Evolutionary conservation across 2,329 filamentous ascomycete species (phyloP).

Genomic region (Trichoderma aggressivum): DNA sequence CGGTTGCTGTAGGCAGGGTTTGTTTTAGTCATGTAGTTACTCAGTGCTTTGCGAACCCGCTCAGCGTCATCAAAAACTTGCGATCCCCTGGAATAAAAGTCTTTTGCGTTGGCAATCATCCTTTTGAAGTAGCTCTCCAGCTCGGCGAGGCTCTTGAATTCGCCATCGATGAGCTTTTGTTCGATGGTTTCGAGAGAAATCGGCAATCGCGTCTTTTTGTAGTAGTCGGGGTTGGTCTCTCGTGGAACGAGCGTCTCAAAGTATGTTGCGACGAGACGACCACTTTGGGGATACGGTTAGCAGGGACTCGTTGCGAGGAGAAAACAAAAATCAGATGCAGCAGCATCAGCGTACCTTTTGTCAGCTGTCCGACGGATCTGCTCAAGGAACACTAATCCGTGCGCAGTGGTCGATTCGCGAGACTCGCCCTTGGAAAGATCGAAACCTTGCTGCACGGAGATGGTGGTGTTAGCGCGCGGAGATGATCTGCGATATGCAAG

Average conservation of each 20-base stretch:
- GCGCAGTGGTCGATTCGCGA: constrained; percentile 64
- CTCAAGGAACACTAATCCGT: constrained; percentile 70
- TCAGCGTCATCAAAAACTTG: constrained; percentile 79
- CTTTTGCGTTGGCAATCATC: constrained; percentile 83
- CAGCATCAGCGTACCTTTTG: constrained; percentile 62
- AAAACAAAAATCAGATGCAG: neutral
- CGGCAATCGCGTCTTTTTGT: constrained; percentile 71
- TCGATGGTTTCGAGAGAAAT: constrained; percentile 77
- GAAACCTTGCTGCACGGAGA: constrained; percentile 33
- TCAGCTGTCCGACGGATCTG: constrained; percentile 73
- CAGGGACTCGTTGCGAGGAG: neutral
- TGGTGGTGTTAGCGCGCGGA: constrained; percentile 14
- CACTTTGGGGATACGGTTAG: constrained; percentile 44
- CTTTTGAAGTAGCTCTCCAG: constrained; percentile 85
- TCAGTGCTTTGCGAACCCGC: constrained; percentile 78
- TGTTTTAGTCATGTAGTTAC: constrained; percentile 81
- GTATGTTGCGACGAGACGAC: constrained; percentile 68
- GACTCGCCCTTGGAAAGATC: constrained; percentile 58
- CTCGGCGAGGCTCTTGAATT: constrained; percentile 68
- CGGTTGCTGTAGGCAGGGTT: constrained; percentile 76
- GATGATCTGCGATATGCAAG: neutral
- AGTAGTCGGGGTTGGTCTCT: constrained; percentile 69
- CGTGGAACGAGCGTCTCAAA: constrained; percentile 70
- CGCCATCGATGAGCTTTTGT: constrained; percentile 63
- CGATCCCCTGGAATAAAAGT: constrained; percentile 72